phyloP scores from a whole-genome alignment of 768 basidiomycete species.

The Boletus rubescentipes region DNA sequence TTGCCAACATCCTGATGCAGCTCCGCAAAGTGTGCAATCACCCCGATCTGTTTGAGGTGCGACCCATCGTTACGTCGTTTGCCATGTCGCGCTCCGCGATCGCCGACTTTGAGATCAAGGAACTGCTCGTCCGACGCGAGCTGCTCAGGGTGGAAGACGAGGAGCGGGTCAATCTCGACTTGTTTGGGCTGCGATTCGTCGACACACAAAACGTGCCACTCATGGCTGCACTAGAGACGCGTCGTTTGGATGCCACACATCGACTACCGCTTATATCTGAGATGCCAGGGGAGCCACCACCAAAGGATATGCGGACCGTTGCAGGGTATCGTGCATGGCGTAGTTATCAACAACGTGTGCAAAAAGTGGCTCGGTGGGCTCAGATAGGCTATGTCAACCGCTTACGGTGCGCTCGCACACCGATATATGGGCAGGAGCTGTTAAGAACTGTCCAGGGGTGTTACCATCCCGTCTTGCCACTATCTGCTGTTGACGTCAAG shows the following conservation, averaged over 20 bases:
- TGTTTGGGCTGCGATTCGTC: constrained; percentile 65
- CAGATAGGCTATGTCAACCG: constrained; percentile 75
- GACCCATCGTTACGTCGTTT: constrained; percentile 79
- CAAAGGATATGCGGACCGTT: constrained; percentile 72
- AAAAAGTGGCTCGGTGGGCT: constrained; percentile 58
- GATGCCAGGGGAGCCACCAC: constrained; percentile 62
- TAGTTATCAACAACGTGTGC: constrained; percentile 47
- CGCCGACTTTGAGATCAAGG: constrained; percentile 83
- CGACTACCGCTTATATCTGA: constrained; percentile 53
- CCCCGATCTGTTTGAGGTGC: constrained; percentile 88
- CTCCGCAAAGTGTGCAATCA: constrained; percentile 96
- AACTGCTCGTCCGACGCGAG: constrained; percentile 78
- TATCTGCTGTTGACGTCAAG: constrained; percentile 41
- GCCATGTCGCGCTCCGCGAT: constrained; percentile 71
- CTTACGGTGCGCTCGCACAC: constrained; percentile 56
- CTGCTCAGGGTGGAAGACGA: constrained; percentile 54
- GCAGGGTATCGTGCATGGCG: constrained; percentile 63
- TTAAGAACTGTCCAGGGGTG: constrained; percentile 41
- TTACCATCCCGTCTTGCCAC: constrained; percentile 51
- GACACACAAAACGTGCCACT: constrained; percentile 52
- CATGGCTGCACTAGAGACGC: constrained; percentile 52
- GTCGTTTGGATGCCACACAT: constrained; percentile 57
- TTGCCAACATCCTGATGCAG: constrained; percentile 97
- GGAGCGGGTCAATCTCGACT: constrained; percentile 57
- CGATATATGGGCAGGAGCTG: constrained; percentile 46